These are phyloP conservation scores for Linnemannia zychae DNA, from an alignment of 192 early-diverging fungal species.

Conservation along the genomic window DNA sequence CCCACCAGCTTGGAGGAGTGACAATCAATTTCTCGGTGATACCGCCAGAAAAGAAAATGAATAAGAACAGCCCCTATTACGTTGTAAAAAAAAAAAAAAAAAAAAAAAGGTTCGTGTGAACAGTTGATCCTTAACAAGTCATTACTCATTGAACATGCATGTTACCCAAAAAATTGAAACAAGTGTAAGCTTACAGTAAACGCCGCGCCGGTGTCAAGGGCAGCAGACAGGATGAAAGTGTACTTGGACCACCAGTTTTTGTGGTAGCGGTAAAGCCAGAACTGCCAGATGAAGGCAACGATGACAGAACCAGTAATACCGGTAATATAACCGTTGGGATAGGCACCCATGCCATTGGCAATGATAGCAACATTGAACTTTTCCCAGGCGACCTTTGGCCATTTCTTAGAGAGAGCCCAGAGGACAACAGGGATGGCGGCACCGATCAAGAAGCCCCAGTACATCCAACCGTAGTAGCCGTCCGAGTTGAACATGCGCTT, in stretches of 20 bases:
- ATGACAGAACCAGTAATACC: constrained; percentile 24
- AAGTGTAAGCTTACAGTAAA: constrained; percentile 21
- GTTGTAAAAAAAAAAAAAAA: too few species aligned
- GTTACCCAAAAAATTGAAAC: too few species aligned
- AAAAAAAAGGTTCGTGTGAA: too few species aligned
- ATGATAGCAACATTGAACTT: constrained; percentile 68
- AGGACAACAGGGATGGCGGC: constrained; percentile 65
- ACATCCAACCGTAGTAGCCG: constrained; percentile 55
- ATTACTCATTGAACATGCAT: too few species aligned
- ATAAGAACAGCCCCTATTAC: constrained; percentile 50
- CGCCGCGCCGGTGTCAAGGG: constrained; percentile 70
- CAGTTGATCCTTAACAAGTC: too few species aligned
- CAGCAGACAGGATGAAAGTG: constrained; percentile 75
- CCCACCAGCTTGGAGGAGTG: constrained; percentile 22
- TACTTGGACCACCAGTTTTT: constrained; percentile 72
- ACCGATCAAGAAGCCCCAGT: constrained; percentile 62
- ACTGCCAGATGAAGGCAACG: constrained; percentile 65
- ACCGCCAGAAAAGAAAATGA: constrained; percentile 65
- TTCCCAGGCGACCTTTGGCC: constrained; percentile 52
- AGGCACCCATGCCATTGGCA: constrained; percentile 56
- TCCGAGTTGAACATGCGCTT: constrained; percentile 65
- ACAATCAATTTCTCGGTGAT: constrained; percentile 13
- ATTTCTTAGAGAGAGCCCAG: constrained; percentile 66
- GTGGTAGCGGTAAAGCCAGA: constrained; percentile 60
- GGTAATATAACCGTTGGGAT: constrained; percentile 62